phyloP scores from a whole-genome alignment of 2,329 filamentous ascomycete genomes.

The Fusarium mexicanum region DNA sequence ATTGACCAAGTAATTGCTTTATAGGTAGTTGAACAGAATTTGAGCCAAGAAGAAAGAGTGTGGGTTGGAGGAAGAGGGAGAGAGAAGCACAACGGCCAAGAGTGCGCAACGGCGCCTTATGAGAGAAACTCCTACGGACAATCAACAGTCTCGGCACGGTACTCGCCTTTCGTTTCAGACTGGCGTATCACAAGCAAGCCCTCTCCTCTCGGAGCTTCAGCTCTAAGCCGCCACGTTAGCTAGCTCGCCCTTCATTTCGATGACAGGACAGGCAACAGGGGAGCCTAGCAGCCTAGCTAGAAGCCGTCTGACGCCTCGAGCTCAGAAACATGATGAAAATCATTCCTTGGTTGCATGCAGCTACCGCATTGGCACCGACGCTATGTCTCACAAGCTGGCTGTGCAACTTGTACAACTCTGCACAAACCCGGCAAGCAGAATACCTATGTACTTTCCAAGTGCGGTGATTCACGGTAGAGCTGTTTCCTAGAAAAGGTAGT shows the following conservation, averaged over 20 bases:
- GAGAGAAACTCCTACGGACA: conserved; percentile 14
- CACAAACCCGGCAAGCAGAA: conserved; percentile 3
- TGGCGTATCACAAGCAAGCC: conserved; percentile 14
- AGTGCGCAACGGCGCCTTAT: conserved; percentile 10
- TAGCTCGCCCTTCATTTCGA: conserved; percentile 38
- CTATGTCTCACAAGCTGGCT: conserved; percentile 23
- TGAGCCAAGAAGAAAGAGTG: not conserved
- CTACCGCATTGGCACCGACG: not conserved
- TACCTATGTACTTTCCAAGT: not conserved
- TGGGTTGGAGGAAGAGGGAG: not conserved
- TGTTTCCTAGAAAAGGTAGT: not conserved
- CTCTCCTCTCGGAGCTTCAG: conserved; percentile 5
- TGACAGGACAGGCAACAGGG: conserved; percentile 23
- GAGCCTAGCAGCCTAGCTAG: conserved; percentile 28
- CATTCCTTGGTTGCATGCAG: conserved; percentile 2
- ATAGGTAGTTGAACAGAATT: not conserved
- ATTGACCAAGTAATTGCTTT: not conserved
- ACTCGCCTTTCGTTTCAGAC: conserved; percentile 13
- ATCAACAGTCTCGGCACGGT: conserved; percentile 15
- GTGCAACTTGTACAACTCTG: conserved; percentile 29
- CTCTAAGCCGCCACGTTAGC: conserved; percentile 21
- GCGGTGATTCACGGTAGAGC: not conserved
- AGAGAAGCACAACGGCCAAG: not conserved
- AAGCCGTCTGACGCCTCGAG: conserved; percentile 25
- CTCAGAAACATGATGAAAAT: not conserved